Base-by-base conservation (phyloP, 2,329 filamentous ascomycete genomes). In the Harringtonia aguacate region DNA sequence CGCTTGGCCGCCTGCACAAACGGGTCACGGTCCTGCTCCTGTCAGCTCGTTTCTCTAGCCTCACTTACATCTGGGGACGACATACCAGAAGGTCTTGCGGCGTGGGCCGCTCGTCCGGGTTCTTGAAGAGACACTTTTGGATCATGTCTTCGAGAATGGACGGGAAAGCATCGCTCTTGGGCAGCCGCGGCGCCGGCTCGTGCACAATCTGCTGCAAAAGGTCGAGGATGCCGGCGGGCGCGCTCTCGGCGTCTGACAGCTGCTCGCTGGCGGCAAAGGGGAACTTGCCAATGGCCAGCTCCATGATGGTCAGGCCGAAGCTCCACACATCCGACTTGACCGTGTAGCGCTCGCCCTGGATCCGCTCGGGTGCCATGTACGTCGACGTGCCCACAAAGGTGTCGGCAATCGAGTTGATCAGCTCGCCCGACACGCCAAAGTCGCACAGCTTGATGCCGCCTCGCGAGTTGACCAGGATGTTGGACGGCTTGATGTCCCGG, bases 291-390 rank as follows among this genome's bases (percentile, higher is more conserved):
- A 98, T 95, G 29, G 92, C 92, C 53, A 98, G 68, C 64, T 98
- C 92, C 89, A 98, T 97, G 50, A 98, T 80, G 1, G 83, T 84
- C 52, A 98, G 70, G 28, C 92, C 92, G 50, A 95, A 94, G 74
- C 89, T 95, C 92, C 92, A 98, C 4, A 98, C 92, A 61, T 98
- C 92, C 13, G 89, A 95, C 64, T 95, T 95, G 56, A 98, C 90
- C 0, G 90, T 95, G 65, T 98, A 98, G 56, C 86, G 88, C 51
- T 92, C 88, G 50, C 92, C 92, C 61, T 97, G 89, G 53, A 98
- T 98, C 62, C 92, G 80, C 68, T 98, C 92, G 0, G 92, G 92
- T 0, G 92, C 92, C 92, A 98, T 98, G 70, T 98, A 98, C 45
- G 92, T 98, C 31, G 92, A 95, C 2, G 92, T 98, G 43, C 92